phyloP scores from a whole-genome alignment of 768 basidiomycete genomes.

The Trametes cingulata region DNA sequence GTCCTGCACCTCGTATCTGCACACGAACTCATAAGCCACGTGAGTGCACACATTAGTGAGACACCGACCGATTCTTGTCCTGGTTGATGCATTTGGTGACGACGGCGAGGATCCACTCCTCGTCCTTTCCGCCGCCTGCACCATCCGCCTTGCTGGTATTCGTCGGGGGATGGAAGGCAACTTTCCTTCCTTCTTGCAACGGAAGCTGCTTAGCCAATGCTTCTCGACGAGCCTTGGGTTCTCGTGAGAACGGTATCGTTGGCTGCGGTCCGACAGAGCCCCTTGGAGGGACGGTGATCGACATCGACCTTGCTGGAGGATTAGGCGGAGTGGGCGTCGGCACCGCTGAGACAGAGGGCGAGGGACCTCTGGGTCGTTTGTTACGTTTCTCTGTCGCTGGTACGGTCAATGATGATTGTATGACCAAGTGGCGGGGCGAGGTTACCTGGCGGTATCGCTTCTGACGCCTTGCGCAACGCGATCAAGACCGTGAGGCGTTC shows the following conservation, averaged over 20 bases:
- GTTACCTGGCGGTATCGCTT: conserved; percentile 57
- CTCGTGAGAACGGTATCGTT: conserved; percentile 55
- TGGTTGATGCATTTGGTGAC: conserved; percentile 68
- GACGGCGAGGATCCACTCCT: conserved; percentile 80
- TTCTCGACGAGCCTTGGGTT: conserved; percentile 68
- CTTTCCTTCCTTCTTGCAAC: conserved; percentile 72
- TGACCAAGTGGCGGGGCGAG: background rate
- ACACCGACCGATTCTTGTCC: conserved; percentile 67
- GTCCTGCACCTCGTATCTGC: conserved; percentile 84
- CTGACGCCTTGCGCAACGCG: conserved; percentile 72
- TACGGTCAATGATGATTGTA: background rate
- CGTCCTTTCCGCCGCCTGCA: conserved; percentile 45
- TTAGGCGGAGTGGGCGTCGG: conserved; percentile 22
- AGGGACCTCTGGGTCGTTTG: conserved; percentile 72
- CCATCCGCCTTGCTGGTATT: conserved; percentile 56
- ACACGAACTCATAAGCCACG: background rate
- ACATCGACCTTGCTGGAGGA: conserved; percentile 45
- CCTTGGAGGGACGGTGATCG: conserved; percentile 58
- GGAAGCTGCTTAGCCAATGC: conserved; percentile 62
- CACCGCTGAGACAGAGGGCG: conserved; percentile 46
- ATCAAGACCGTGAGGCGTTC: conserved; percentile 71
- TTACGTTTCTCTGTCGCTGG: conserved; percentile 64
- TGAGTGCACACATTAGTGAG: background rate
- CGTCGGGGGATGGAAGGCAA: conserved; percentile 73
- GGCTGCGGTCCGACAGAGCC: conserved; percentile 57